phyloP scores from a whole-genome alignment of 176 grass and related monocot species.

The Carex pumila region DNA sequence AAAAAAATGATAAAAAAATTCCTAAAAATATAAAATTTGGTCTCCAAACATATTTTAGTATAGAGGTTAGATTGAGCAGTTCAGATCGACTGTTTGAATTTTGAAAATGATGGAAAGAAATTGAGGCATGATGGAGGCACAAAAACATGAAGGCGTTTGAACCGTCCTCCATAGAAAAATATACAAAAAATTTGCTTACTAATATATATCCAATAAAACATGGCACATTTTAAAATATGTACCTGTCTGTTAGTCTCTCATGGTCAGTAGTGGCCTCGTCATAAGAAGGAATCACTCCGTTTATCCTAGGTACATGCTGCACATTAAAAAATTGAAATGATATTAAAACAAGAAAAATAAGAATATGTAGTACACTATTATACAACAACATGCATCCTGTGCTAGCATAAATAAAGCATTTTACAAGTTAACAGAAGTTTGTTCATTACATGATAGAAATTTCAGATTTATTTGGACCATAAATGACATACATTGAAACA shows the following conservation, averaged over 20 bases:
- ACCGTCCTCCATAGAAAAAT: neutral
- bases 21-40: no score
- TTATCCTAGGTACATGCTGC: conserved; percentile 99
- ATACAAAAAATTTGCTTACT: neutral
- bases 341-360: neutral
- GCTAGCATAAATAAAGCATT: neutral
- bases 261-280: conserved; percentile 95
- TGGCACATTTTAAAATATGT: neutral
- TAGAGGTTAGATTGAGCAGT: no score
- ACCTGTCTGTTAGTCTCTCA: conserved; percentile 91
- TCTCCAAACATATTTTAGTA: no score
- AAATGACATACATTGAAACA: neutral
- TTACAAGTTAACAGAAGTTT: neutral
- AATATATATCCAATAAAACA: neutral
- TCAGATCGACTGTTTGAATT: no score
- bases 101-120: no score
- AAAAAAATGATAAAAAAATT: no score
- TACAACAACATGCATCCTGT: neutral
- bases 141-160: no score
- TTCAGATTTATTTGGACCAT: neutral
- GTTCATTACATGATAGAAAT: neutral
- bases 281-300: conserved; percentile 87
- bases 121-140: no score
- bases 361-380: neutral
- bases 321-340: conserved; percentile 26